Base-by-base conservation (phyloP, 1,284 basidiomycete species). In the Termitomyces sp. region DNA sequence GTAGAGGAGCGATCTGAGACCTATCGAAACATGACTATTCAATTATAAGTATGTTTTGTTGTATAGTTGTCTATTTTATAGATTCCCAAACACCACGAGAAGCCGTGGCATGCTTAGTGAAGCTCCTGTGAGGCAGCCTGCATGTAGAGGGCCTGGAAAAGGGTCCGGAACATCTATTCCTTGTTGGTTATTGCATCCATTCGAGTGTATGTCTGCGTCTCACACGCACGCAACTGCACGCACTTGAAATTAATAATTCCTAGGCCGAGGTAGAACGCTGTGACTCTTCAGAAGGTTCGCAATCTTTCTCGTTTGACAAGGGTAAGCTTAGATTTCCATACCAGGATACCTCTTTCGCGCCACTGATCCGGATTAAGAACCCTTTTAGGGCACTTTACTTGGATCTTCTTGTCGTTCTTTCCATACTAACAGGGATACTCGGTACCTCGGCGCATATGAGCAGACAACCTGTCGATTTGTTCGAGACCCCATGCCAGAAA, bases 321-420 rank as follows among this genome's bases (percentile, higher is more conserved):
- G 18, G 33, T 19, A 44, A 14, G 40, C 34, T 28, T n/a, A 21
- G 18, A 49, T 49, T 48, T 53, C 39, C 30, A 10, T 28, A 35
- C 44, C 31, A 52, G 24, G 16, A 14, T 13, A 42, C n/a, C 37
- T 41, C 33, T 26, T 44, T 26, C 26, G 46, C 52, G 52, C 52
- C 52, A 49, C 52, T 53, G 52, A 49, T 53, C 46, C 41, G 46
- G 52, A 52, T 24, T 47, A 41, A 19, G 26, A 43, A 51, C 24
- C 42, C 35, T 38, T 38, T 50, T 14, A 45, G 41, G 50, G 24
- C 16, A 33, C 37, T n/a, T n/a, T 46, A n/a, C 28, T n/a, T 24
- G 39, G 30, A 16, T 37, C 18, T 18, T 37, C 26, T 44, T 26
- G 40, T 10, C 11, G 21, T 51, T 16, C 13, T 37, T 19, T 31